These are phyloP conservation scores for Sugiyamaella smithiae DNA, from an alignment of 805 yeast species.

Conservation along the genomic window DNA sequence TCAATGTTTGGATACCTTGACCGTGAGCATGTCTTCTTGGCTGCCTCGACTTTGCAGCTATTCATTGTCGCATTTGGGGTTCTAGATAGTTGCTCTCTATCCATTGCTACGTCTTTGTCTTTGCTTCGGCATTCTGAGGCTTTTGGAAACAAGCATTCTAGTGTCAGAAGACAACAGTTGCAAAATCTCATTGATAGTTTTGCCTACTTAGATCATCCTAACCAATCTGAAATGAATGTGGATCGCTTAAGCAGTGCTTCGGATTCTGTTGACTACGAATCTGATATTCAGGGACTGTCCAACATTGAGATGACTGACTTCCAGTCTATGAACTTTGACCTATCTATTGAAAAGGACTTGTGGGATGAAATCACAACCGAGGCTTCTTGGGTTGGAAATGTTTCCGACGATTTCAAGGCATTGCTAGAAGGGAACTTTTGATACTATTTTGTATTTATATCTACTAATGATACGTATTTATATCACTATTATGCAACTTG, in stretches of 20 bases:
- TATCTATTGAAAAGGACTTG: constrained; percentile 15
- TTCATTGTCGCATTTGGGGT: constrained; percentile 24
- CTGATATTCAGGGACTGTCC: background rate
- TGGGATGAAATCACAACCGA: constrained; percentile 22
- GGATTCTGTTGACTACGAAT: background rate
- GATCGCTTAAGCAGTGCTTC: too few relatives aligned
- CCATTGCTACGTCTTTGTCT: constrained; percentile 19
- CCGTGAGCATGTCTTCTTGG: constrained; percentile 25
- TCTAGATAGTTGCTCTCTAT: constrained; percentile 14
- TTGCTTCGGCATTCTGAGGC: constrained; percentile 17
- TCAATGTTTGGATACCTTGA: constrained; percentile 25
- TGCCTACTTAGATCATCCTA: constrained; percentile 14
- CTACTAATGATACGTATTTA: background rate
- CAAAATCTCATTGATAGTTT: constrained; percentile 17
- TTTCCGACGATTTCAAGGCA: constrained; percentile 20
- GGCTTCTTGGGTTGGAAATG: constrained; percentile 22
- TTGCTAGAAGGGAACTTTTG: constrained; percentile 12
- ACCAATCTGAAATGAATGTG: background rate
- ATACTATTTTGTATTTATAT: too few relatives aligned
- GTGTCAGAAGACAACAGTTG: constrained; percentile 19
- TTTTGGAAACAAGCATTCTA: constrained; percentile 21
- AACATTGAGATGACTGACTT: constrained; percentile 9
- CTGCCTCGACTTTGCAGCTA: constrained; percentile 26
- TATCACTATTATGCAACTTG: background rate
- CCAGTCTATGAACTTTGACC: constrained; percentile 1